A percentile compares a stretch with the other conserved stretches of the same genome.
These are phyloP conservation scores for Hypoxylon cercidicola DNA, from an alignment of 495 filamentous ascomycete genomes.

Conservation along the genomic window DNA sequence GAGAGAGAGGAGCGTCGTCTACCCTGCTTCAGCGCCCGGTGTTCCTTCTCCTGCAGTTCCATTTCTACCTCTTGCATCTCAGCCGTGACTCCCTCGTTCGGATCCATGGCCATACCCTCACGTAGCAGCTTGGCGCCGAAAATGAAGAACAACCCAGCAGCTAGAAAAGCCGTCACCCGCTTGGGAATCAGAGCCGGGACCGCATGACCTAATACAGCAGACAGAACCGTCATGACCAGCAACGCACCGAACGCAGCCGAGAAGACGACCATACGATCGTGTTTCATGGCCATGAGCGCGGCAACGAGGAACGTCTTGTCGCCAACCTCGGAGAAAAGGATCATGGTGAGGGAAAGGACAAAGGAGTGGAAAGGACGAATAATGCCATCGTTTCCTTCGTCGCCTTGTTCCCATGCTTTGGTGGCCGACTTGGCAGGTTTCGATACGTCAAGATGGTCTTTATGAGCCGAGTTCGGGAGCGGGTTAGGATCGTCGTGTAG, in stretches of 20 bases:
- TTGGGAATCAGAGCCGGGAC: constrained; percentile 93
- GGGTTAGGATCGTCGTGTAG: constrained; percentile 82
- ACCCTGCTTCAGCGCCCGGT: constrained; percentile 65
- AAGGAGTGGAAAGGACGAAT: constrained; percentile 92
- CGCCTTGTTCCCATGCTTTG: constrained; percentile 41
- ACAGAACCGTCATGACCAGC: constrained; percentile 94
- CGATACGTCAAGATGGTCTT: constrained; percentile 73
- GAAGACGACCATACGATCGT: constrained; percentile 92
- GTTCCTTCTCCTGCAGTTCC: constrained; percentile 95
- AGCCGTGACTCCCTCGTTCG: constrained; percentile 86
- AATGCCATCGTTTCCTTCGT: constrained; percentile 67
- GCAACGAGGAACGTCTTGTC: constrained; percentile 99
- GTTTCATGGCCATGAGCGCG: constrained; percentile 98
- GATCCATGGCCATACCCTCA: constrained; percentile 88
- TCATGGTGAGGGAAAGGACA: constrained; percentile 93
- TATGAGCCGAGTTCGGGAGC: constrained; percentile 71
- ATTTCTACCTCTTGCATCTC: constrained; percentile 98
- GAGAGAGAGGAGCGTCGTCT: constrained; percentile 66
- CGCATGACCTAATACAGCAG: constrained; percentile 92
- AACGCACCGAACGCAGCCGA: constrained; percentile 91
- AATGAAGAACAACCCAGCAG: constrained; percentile 84
- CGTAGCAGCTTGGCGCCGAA: constrained; percentile 88
- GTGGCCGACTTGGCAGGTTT: constrained; percentile 56
- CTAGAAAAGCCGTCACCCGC: constrained; percentile 84
- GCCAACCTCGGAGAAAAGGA: constrained; percentile 95